Evolutionary conservation across 2,329 filamentous ascomycete species (phyloP).

Genomic region (Penicillium sp.): DNA sequence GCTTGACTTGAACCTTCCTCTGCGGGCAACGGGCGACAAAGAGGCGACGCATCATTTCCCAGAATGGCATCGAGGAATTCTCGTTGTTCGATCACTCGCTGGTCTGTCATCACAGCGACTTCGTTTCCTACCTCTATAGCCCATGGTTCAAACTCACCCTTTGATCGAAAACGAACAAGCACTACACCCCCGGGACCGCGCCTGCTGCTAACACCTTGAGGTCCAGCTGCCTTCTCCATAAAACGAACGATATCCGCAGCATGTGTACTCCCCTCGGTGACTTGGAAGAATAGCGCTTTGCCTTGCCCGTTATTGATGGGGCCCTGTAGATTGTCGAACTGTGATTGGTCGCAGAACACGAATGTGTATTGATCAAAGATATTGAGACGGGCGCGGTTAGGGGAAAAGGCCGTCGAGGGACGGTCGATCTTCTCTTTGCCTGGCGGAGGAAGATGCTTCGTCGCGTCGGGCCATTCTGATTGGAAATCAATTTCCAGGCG

Average conservation of each 20-base stretch:
- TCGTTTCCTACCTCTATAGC: slow-evolving; percentile 67
- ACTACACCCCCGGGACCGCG: slow-evolving; percentile 70
- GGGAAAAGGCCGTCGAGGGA: slow-evolving; percentile 69
- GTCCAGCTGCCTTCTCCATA: slow-evolving; percentile 72
- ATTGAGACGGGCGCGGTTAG: slow-evolving; percentile 64
- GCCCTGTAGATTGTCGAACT: slow-evolving; percentile 74
- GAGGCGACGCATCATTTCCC: slow-evolving; percentile 70
- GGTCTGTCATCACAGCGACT: slow-evolving; percentile 72
- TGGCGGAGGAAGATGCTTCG: slow-evolving; percentile 70
- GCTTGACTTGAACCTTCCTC: slow-evolving; percentile 49
- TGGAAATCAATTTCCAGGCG: slow-evolving; percentile 79
- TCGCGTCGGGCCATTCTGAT: slow-evolving; percentile 73
- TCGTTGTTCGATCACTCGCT: slow-evolving; percentile 82
- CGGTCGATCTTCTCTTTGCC: slow-evolving; percentile 74
- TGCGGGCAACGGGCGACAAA: slow-evolving; percentile 66
- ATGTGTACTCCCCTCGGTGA: slow-evolving; percentile 64
- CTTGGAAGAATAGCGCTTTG: slow-evolving; percentile 71
- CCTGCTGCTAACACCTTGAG: slow-evolving; percentile 68
- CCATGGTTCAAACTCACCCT: slow-evolving; percentile 64
- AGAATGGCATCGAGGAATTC: slow-evolving; percentile 92
- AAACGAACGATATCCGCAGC: slow-evolving; percentile 76
- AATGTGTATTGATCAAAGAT: slow-evolving; percentile 89
- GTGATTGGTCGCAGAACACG: slow-evolving; percentile 75
- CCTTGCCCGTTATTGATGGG: slow-evolving; percentile 79
- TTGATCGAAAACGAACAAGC: slow-evolving; percentile 70